A percentile compares a stretch with the other conserved stretches of the same genome.
These are phyloP conservation scores for Irpex rosettiformis DNA, from an alignment of 1,284 basidiomycete species.

Conservation along the genomic window DNA sequence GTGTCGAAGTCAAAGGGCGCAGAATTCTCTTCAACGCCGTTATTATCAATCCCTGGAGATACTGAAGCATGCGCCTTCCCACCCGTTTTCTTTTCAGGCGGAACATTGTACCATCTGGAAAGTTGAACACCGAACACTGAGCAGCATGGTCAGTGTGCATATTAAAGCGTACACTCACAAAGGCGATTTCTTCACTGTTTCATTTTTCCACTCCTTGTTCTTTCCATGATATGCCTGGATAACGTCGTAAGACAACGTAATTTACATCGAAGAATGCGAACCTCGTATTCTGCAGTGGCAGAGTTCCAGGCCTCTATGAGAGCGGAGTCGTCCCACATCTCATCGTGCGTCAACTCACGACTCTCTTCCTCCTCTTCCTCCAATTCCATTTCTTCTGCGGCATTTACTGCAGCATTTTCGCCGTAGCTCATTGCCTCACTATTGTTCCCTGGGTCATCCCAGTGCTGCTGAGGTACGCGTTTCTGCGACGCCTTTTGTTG, in stretches of 20 bases:
- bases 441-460: constrained; percentile 41
- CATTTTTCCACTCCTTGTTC: constrained; percentile 66
- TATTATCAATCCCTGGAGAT: constrained; percentile 4
- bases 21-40: constrained; percentile 39
- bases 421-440: constrained; percentile 31
- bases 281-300: constrained; percentile 74
- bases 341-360: constrained; percentile 61
- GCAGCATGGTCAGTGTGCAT: not conserved
- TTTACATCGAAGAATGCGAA: constrained; percentile 26
- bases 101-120: constrained; percentile 72
- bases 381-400: constrained; percentile 15
- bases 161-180: constrained; percentile 48
- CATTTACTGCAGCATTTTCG: constrained; percentile 16
- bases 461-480: constrained; percentile 31
- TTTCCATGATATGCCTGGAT: constrained; percentile 61
- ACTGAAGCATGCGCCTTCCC: constrained; percentile 18
- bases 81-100: constrained; percentile 30
- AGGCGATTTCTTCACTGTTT: constrained; percentile 64
- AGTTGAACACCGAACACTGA: constrained; percentile 3
- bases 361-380: constrained; percentile 45
- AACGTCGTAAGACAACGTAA: not conserved
- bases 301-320: constrained; percentile 79
- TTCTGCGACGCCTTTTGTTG: constrained; percentile 17
- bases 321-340: constrained; percentile 82
- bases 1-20: constrained; percentile 64